Base-by-base conservation (phyloP, 257 asterid genomes). In the Petunia axillaris region DNA sequence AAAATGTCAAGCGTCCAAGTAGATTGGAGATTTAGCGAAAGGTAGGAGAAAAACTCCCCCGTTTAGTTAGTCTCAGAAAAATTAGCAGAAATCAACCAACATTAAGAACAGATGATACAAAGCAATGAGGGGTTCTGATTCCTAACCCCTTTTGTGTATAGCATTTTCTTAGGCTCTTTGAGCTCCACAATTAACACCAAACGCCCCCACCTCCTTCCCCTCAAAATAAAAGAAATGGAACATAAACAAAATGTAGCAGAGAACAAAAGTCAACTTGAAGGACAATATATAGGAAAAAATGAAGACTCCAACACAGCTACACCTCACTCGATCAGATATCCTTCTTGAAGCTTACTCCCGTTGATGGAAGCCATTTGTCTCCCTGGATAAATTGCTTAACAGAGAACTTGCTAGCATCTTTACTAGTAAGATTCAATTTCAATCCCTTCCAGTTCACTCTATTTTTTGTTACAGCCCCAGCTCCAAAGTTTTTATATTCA, bases 401-500 rank as follows among this genome's bases (percentile, higher is more conserved):
- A 0, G 85, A 83, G 16, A 80, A 85, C 74, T 78, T 85, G 14
- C 25, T 78, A 35, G 63, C 85, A 8, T 79, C 44, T 1, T 71
- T 43, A 25, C 52, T 13, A 4, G 66, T 43, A 62, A 85, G 65
- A 50, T 83, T 77, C 14, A 84, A 39, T 48, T 36, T 85, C 66
- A 86, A 35, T 40, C 87, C 86, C 36, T 16, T 79, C 87, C 85
- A 86, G 2, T 52, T 81, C 40, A 84, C 91, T 68, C 91, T 77
- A 0, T 78, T 50, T 36, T 4, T 79, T 1, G 85, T 84, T 9
- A 2, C 75, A 13, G 87, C 65, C 3, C 91, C 87, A 4, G 65
- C 80, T 2, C 89, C 88, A 1, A 3, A 25, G 41, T 85, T 87
- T 10, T 13, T 43, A 38, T 36, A 81, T 70, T 88, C 91, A 2